phyloP scores from a whole-genome alignment of 2,329 filamentous ascomycete genomes.

The Ceratocystis huliohia region DNA sequence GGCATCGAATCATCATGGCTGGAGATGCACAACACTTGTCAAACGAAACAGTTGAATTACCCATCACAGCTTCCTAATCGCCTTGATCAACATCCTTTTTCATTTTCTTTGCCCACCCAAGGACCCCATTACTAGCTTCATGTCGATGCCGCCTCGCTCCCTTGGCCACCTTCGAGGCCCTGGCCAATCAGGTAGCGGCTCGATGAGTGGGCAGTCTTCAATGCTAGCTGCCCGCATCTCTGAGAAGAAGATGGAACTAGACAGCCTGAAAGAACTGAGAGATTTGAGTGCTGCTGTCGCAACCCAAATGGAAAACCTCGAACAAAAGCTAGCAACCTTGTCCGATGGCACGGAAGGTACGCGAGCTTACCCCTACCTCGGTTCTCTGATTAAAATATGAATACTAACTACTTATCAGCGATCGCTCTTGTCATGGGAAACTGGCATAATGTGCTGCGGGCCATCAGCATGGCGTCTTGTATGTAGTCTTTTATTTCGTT shows the following conservation, averaged over 20 bases:
- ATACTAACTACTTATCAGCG: conserved; percentile 34
- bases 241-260: conserved; percentile 74
- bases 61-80: too few relatives aligned
- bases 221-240: conserved; percentile 62
- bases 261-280: conserved; percentile 63
- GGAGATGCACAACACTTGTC: too few relatives aligned
- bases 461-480: conserved; percentile 80
- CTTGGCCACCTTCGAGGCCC: conserved; percentile 50
- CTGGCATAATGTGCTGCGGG: conserved; percentile 75
- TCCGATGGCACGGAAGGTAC: conserved; percentile 70
- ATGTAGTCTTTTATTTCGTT: conserved; percentile 27
- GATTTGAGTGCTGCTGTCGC: conserved; percentile 68
- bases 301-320: conserved; percentile 68
- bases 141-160: conserved; percentile 12
- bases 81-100: not conserved
- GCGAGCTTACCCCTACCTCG: conserved; percentile 14
- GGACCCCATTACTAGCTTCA: not conserved
- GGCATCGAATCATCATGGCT: not conserved
- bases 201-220: conserved; percentile 50
- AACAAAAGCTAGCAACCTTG: conserved; percentile 63
- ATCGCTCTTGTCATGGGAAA: conserved; percentile 76
- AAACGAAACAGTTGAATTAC: too few relatives aligned
- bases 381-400: not conserved
- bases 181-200: conserved; percentile 34
- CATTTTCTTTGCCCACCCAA: not conserved